Conservation (phyloP, 2,329 filamentous ascomycete genomes). For the Leptographium wingfieldii region DNA sequence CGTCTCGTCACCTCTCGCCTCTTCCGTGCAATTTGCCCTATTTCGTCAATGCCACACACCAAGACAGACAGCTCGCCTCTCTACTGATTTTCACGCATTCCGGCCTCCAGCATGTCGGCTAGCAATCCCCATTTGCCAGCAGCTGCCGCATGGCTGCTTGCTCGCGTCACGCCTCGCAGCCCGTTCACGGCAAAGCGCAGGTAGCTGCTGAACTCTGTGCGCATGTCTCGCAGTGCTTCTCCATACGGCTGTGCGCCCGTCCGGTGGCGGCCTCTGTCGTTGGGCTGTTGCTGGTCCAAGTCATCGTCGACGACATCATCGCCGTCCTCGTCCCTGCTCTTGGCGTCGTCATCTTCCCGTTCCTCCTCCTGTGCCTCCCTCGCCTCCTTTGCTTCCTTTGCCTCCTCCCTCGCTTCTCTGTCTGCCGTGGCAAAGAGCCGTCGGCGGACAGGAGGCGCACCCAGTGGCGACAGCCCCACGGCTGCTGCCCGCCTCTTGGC, state of each 20-base stretch:
- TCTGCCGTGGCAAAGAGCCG: constrained; percentile 1
- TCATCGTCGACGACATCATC: constrained; percentile 11
- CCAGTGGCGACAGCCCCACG: constrained; percentile 9
- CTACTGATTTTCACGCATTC: constrained; percentile 12
- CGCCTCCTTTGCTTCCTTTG: constrained; percentile 9
- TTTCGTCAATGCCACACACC: too few relatives aligned
- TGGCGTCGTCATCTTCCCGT: constrained; percentile 8
- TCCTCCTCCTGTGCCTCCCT: not conserved
- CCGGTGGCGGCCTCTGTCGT: too few relatives aligned
- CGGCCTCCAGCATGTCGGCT: constrained; percentile 63
- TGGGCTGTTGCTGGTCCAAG: constrained; percentile 11
- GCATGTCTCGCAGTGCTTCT: constrained; percentile 42
- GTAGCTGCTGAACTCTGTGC: constrained; percentile 49
- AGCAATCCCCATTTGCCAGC: constrained; percentile 61
- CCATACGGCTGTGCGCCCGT: constrained; percentile 27
- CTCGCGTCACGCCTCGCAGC: constrained; percentile 61
- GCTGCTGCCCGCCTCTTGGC: constrained; percentile 3
- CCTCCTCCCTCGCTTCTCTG: constrained; percentile 9
- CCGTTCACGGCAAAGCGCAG: constrained; percentile 61
- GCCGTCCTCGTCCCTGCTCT: constrained; percentile 3
- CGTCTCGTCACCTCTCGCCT: too few relatives aligned
- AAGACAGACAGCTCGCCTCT: not conserved
- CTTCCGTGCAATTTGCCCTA: too few relatives aligned
- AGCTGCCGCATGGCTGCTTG: constrained; percentile 47
- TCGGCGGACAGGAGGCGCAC: constrained; percentile 7